Conservation (phyloP, 371 early-diverging fungal species). For the Mucor lusitanicus region DNA sequence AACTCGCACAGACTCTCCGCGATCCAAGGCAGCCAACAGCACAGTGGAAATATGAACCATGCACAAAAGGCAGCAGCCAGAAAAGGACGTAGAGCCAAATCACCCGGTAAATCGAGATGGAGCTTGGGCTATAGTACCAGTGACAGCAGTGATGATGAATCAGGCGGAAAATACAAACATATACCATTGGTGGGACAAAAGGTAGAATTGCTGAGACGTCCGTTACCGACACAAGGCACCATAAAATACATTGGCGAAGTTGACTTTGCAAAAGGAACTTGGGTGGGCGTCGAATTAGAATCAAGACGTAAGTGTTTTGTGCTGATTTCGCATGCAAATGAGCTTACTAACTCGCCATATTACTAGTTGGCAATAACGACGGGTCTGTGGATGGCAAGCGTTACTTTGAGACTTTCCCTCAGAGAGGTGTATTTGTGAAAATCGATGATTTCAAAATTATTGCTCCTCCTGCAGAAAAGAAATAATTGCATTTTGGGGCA, state of each 20-base stretch:
- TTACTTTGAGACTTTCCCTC: slow-evolving; percentile 45
- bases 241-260: slow-evolving; percentile 50
- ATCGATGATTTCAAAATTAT: slow-evolving; percentile 39
- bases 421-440: slow-evolving; percentile 44
- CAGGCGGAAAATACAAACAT: slow-evolving; percentile 15
- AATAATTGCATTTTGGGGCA: slow-evolving; percentile 2
- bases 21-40: background rate
- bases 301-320: slow-evolving; percentile 33
- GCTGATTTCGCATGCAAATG: background rate
- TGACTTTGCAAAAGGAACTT: slow-evolving; percentile 44
- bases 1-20: background rate
- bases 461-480: slow-evolving; percentile 11
- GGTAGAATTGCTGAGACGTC: slow-evolving; percentile 40
- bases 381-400: slow-evolving; percentile 38
- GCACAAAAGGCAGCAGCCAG: slow-evolving; percentile 3
- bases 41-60: slow-evolving; percentile 4
- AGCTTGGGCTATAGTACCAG: slow-evolving; percentile 27
- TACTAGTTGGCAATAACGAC: slow-evolving; percentile 41
- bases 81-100: slow-evolving; percentile 22
- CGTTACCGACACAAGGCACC: slow-evolving; percentile 42
- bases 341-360: background rate
- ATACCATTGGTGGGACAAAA: slow-evolving; percentile 40
- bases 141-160: slow-evolving; percentile 28
- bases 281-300: slow-evolving; percentile 51
- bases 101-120: slow-evolving; percentile 26